phyloP scores from a whole-genome alignment of 2,329 filamentous ascomycete species.

The Sphaceloma murrayae region DNA sequence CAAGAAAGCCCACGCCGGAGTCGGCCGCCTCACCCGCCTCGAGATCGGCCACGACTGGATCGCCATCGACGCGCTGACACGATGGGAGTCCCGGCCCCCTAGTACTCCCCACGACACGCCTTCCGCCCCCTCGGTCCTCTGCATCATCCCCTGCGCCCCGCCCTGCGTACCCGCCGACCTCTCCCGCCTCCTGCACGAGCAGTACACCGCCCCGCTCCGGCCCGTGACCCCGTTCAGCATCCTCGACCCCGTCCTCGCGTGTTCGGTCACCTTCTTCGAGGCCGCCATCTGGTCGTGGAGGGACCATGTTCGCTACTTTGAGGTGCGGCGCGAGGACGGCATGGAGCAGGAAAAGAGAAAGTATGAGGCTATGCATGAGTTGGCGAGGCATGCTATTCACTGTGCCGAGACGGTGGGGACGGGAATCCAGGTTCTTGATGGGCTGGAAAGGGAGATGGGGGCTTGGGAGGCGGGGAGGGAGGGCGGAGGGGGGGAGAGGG shows the following conservation, averaged over 20 bases:
- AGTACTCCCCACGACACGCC: not conserved
- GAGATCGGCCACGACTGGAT: not conserved
- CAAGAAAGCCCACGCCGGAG: not conserved
- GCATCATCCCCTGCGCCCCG: not conserved
- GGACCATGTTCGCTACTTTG: slow-evolving; percentile 19
- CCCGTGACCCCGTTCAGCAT: slow-evolving; percentile 16
- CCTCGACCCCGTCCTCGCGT: slow-evolving; percentile 19
- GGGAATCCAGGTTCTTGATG: slow-evolving; percentile 19
- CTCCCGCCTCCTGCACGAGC: not conserved
- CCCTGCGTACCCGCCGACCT: not conserved
- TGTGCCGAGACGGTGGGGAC: slow-evolving; percentile 20
- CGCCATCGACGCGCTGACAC: not conserved
- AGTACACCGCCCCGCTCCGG: not conserved
- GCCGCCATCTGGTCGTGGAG: slow-evolving; percentile 21
- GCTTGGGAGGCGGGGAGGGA: not conserved
- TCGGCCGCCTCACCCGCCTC: too few species aligned
- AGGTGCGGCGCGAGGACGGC: slow-evolving; percentile 16
- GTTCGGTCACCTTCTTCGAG: slow-evolving; percentile 19
- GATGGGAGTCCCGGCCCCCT: not conserved
- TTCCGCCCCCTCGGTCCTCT: too few species aligned
- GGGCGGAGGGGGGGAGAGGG: slow-evolving; percentile 12
- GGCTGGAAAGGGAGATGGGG: slow-evolving; percentile 11
- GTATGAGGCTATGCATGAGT: slow-evolving; percentile 21
- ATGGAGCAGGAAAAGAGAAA: slow-evolving; percentile 6
- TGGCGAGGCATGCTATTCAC: slow-evolving; percentile 22